Base-by-base conservation (phyloP, 371 early-diverging fungal species). In the Chytridium lagenaria region DNA sequence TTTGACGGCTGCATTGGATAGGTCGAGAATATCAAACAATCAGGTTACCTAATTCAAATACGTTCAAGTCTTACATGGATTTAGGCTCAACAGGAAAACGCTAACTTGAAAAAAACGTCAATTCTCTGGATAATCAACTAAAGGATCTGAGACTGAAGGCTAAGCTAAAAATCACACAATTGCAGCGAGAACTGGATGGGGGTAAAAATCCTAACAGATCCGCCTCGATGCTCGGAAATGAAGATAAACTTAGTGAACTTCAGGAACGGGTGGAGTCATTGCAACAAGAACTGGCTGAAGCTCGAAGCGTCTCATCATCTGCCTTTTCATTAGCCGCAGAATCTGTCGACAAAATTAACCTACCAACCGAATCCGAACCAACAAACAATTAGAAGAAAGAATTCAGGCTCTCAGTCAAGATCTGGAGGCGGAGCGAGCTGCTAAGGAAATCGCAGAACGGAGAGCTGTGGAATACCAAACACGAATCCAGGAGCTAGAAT, bases 161-260 rank as follows among this genome's bases (percentile, higher is more conserved):
- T 16, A 76, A 76, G 39, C 72, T 76, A 7, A 76, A 76, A 63
- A 72, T 76, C 52, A 72, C 77, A 1, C 77, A 76, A 37, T 36
- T 76, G 49, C 77, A 72, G 50, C 72, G 77, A 5, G 77, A 72
- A 28, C 63, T 72, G 19, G 69, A 72, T 34, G 22, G n/a, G n/a
- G 37, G 49, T 1, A 66, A 66, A 26, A 12, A 12, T 22, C 55
- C 55, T 15, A 23, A n/a, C n/a, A n/a, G n/a, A n/a, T n/a, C 16
- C 5, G 12, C 55, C n/a, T 5, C 12, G 5, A 22, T 52, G 5
- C 55, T 5, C 16, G 23, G 12, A 5, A 5, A 7, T n/a, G 44
- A 44, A 44, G 44, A 44, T 52, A 12, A 12, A 52, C 7, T 23
- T 12, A 15, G 7, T 10, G 55, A 52, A 26, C n/a, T 26, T 52